Evolutionary conservation across 306 rosid species (phyloP).

Genomic region (Benincasa hispida): DNA sequence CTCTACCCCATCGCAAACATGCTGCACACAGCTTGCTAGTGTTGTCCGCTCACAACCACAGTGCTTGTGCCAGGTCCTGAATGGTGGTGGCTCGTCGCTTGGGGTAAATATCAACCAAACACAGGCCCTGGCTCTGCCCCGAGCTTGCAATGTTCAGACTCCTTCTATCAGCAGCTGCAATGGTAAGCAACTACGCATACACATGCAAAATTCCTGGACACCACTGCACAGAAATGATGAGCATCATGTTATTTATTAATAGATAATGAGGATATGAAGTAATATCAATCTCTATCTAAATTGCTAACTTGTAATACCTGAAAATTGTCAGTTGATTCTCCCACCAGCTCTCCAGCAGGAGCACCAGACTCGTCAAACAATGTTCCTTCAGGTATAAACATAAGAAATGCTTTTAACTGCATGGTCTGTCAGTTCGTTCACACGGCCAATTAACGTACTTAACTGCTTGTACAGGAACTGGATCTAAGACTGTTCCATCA

Average conservation of each 20-base stretch:
- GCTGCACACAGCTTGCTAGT: constrained; percentile 64
- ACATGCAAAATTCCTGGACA: neutral
- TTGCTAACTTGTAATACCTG: constrained; percentile 9
- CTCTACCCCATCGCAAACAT: constrained; percentile 52
- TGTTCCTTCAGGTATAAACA: constrained; percentile 41
- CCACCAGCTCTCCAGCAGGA: constrained; percentile 54
- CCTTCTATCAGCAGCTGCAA: constrained; percentile 50
- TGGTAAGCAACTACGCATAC: constrained; percentile 34
- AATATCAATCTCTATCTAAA: constrained; percentile 10
- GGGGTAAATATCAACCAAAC: constrained; percentile 59
- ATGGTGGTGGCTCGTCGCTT: constrained; percentile 47
- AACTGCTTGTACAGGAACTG: constrained; percentile 30
- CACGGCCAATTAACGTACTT: neutral
- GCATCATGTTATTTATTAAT: neutral
- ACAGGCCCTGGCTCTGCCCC: constrained; percentile 64
- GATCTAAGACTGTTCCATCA: constrained; percentile 45
- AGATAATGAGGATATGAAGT: neutral
- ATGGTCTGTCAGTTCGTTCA: neutral
- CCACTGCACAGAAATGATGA: neutral
- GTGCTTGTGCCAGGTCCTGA: constrained; percentile 68
- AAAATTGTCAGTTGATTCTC: constrained; percentile 34
- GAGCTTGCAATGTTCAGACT: constrained; percentile 63
- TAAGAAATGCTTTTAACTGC: neutral
- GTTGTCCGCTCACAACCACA: constrained; percentile 54
- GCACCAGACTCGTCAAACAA: constrained; percentile 41